These are phyloP conservation scores for Gaultheria prostrata DNA, from an alignment of 148 eudicot species.

Conservation along the genomic window DNA sequence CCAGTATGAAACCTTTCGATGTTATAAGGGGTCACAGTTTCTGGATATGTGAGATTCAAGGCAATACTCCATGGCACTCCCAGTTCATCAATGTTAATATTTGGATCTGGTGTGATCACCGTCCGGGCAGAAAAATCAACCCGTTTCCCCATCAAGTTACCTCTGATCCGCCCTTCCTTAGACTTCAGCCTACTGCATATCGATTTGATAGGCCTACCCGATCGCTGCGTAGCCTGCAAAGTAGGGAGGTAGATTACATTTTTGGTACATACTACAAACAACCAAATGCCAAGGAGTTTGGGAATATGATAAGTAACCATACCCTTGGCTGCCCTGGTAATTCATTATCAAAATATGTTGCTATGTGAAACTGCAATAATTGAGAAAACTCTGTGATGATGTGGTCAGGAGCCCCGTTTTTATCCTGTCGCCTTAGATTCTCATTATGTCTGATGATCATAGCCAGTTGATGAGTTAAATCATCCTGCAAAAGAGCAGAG, in stretches of 20 bases:
- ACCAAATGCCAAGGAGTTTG: neutral
- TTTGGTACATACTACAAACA: neutral
- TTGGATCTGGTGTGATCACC: slow-evolving; percentile 96
- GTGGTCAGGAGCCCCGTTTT: slow-evolving; percentile 98
- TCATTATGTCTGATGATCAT: slow-evolving; percentile 96
- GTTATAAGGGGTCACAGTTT: slow-evolving; percentile 97
- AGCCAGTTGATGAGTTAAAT: slow-evolving; percentile 94
- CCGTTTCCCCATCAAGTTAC: slow-evolving; percentile 96
- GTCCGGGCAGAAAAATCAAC: slow-evolving; percentile 99
- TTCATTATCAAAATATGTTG: slow-evolving; percentile 95
- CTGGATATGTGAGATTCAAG: slow-evolving; percentile 89
- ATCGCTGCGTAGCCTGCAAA: slow-evolving; percentile 86
- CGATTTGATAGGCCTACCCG: slow-evolving; percentile 97
- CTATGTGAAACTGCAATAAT: slow-evolving; percentile 89
- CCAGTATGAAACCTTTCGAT: slow-evolving; percentile 60
- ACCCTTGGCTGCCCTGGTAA: slow-evolving; percentile 99
- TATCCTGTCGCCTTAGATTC: slow-evolving; percentile 80
- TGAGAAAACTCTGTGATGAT: slow-evolving; percentile 93
- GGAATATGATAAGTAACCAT: slow-evolving; percentile 7
- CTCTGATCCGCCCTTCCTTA: slow-evolving; percentile 95
- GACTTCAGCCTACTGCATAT: slow-evolving; percentile 94
- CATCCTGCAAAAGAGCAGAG: slow-evolving; percentile 59
- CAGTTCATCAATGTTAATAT: slow-evolving; percentile 87
- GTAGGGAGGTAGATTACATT: neutral
- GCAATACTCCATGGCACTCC: slow-evolving; percentile 99